Conservation (phyloP, 768 basidiomycete species). For the Polyporus arcularius region DNA sequence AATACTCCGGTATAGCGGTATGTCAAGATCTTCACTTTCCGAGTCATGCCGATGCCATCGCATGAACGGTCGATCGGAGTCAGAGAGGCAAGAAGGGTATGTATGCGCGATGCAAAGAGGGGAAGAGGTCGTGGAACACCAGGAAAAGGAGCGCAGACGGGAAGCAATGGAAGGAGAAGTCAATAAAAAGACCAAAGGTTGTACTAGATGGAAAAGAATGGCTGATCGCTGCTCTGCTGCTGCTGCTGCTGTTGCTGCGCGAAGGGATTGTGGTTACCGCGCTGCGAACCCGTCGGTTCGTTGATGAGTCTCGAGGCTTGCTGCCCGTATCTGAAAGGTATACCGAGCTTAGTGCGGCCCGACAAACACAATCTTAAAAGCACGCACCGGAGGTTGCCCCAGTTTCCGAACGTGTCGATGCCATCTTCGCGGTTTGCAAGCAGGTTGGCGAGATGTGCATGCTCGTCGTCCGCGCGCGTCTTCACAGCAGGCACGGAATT, state of each 20-base stretch:
- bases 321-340: conserved; percentile 43
- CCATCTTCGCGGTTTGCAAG: conserved; percentile 92
- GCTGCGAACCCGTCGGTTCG: conserved; percentile 35
- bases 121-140: background rate
- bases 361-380: background rate
- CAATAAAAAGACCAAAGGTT: background rate
- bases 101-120: background rate
- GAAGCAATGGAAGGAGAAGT: background rate
- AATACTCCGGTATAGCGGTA: background rate
- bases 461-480: conserved; percentile 64
- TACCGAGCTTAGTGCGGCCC: background rate
- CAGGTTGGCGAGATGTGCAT: conserved; percentile 73
- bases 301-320: conserved; percentile 30
- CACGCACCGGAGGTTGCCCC: conserved; percentile 68
- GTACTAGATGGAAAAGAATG: conserved; percentile 35
- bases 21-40: background rate
- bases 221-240: conserved; percentile 38
- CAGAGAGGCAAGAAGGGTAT: background rate
- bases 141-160: conserved; percentile 9
- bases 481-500: conserved; percentile 17
- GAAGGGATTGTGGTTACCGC: conserved; percentile 62
- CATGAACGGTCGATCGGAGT: background rate
- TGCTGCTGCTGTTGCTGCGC: conserved; percentile 55
- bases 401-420: conserved; percentile 93
- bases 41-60: background rate